Evolutionary conservation across 1,284 basidiomycete species (phyloP).

Genomic region (Cutaneotrichosporon sp.): DNA sequence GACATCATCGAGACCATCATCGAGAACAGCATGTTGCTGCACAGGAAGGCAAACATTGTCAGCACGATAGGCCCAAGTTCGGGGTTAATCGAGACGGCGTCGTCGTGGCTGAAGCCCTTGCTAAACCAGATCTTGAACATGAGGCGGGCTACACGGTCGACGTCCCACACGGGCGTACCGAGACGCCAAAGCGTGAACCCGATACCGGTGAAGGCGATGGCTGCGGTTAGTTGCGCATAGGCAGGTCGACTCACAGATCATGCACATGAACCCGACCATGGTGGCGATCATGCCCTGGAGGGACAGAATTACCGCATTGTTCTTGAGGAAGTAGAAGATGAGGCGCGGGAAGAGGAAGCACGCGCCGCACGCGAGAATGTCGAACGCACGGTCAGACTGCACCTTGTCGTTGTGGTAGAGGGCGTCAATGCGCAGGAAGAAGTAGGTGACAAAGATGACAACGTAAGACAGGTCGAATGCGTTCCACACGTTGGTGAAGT

Average conservation of each 20-base stretch:
- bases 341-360: slow-evolving; percentile 83
- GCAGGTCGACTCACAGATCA: slow-evolving; percentile 57
- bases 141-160: slow-evolving; percentile 60
- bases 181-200: slow-evolving; percentile 79
- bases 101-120: slow-evolving; percentile 1
- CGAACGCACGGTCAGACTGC: slow-evolving; percentile 70
- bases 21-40: slow-evolving; percentile 54
- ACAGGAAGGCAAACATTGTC: slow-evolving; percentile 66
- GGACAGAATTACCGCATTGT: slow-evolving; percentile 73
- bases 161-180: slow-evolving; percentile 57
- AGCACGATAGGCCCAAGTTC: slow-evolving; percentile 74
- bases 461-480: slow-evolving; percentile 78
- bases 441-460: slow-evolving; percentile 68
- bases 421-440: slow-evolving; percentile 66
- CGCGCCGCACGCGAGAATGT: slow-evolving; percentile 76
- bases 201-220: slow-evolving; percentile 70
- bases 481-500: slow-evolving; percentile 82
- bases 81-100: slow-evolving; percentile 65
- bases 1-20: slow-evolving; percentile 83
- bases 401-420: slow-evolving; percentile 60
- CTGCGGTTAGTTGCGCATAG: slow-evolving; percentile 17
- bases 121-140: slow-evolving; percentile 44
- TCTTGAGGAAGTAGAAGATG: slow-evolving; percentile 79
- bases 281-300: slow-evolving; percentile 66
- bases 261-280: slow-evolving; percentile 78